These are phyloP conservation scores for Chaetomiaceae sp. DNA, from an alignment of 2,329 filamentous ascomycete species.

Conservation along the genomic window DNA sequence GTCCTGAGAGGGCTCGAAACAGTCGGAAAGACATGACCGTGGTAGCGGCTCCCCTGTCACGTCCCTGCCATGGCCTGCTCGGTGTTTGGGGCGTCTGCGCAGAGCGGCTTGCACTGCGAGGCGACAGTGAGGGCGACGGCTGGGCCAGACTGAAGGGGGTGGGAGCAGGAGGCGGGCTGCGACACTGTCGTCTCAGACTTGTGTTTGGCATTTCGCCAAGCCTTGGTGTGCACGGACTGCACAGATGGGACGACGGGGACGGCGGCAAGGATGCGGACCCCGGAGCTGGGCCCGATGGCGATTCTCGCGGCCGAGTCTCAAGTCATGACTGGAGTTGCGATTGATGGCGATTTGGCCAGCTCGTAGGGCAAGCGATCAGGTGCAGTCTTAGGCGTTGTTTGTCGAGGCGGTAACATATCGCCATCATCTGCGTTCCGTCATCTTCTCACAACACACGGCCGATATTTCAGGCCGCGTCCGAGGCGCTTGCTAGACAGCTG, in stretches of 20 bases:
- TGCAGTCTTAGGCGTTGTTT: no score
- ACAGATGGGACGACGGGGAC: constrained; percentile 13
- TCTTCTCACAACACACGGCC: constrained; percentile 11
- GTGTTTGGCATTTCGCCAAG: constrained; percentile 39
- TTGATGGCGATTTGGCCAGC: no score
- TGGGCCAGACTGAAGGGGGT: constrained; percentile 23
- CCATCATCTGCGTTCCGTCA: background rate
- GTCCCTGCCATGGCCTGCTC: constrained; percentile 19
- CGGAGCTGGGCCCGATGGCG: background rate
- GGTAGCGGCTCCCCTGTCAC: constrained; percentile 27
- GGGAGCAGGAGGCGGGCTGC: constrained; percentile 34
- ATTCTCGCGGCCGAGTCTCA: background rate
- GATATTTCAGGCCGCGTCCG: background rate
- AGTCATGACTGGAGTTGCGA: no score
- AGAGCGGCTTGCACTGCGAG: constrained; percentile 9
- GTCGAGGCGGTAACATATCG: no score
- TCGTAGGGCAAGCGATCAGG: no score
- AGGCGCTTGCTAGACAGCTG: constrained; percentile 18
- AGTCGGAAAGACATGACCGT: constrained; percentile 32
- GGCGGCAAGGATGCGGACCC: constrained; percentile 9
- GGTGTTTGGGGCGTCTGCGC: constrained; percentile 30
- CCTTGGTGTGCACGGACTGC: constrained; percentile 24
- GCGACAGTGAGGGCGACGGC: constrained; percentile 1
- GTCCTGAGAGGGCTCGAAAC: constrained; percentile 36
- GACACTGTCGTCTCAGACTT: constrained; percentile 48